Conservation (phyloP, 257 asterid genomes). For the Ehretia macrophylla region DNA sequence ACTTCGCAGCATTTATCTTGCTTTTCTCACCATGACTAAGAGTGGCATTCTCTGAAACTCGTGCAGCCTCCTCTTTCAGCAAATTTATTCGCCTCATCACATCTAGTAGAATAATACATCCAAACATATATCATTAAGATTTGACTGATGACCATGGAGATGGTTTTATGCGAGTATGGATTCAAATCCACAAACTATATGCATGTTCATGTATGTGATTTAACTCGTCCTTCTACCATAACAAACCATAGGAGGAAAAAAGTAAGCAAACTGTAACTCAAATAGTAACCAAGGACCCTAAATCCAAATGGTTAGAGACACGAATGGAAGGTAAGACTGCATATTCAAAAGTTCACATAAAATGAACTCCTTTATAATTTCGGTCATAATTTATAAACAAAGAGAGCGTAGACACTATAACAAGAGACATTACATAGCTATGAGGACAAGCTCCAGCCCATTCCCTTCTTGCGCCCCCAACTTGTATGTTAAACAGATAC, state of each 20-base stretch:
- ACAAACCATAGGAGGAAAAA: background rate
- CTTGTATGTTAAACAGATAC: too few species aligned
- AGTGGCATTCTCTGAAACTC: constrained; percentile 76
- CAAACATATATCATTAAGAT: background rate
- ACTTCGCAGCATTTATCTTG: constrained; percentile 92
- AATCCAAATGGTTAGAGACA: too few species aligned
- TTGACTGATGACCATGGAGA: background rate
- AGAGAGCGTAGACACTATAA: background rate
- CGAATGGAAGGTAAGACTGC: too few species aligned
- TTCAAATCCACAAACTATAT: constrained; percentile 10
- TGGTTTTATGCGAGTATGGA: background rate
- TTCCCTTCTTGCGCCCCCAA: too few species aligned
- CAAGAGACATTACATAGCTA: background rate
- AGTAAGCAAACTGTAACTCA: background rate
- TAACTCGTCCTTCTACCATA: background rate
- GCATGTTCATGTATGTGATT: constrained; percentile 1
- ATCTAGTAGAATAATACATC: constrained; percentile 43
- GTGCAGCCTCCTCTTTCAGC: constrained; percentile 93
- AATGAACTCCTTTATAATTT: too few species aligned
- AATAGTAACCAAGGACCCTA: background rate
- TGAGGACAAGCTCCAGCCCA: too few species aligned
- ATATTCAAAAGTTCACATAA: too few species aligned
- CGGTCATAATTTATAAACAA: background rate
- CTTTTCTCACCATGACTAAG: constrained; percentile 81
- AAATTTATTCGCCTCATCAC: constrained; percentile 91